Conservation (phyloP, 345 rosid species). For the Trapa incisa region DNA sequence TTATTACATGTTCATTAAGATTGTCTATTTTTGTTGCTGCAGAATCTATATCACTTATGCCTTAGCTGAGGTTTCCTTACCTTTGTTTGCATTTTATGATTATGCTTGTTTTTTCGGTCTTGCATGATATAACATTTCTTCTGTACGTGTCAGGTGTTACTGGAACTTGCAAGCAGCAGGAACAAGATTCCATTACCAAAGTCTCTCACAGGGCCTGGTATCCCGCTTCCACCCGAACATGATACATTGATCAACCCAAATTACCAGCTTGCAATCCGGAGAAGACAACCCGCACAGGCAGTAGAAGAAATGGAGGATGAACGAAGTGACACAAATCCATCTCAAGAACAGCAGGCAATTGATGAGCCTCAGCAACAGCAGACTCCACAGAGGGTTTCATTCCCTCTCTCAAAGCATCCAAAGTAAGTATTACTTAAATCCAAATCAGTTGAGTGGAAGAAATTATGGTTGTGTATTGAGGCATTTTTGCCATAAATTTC, state of each 20-base stretch:
- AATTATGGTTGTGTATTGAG: neutral
- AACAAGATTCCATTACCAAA: slow-evolving; percentile 83
- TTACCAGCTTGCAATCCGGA: slow-evolving; percentile 63
- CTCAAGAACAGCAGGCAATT: slow-evolving; percentile 31
- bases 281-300: slow-evolving; percentile 38
- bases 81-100: neutral
- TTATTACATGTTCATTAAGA: neutral
- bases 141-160: slow-evolving; percentile 34
- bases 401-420: slow-evolving; percentile 46
- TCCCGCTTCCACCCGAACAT: slow-evolving; percentile 78
- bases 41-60: neutral
- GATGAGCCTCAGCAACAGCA: slow-evolving; percentile 21
- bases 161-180: slow-evolving; percentile 68
- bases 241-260: slow-evolving; percentile 71
- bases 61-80: neutral
- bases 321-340: slow-evolving; percentile 43
- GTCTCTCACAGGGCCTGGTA: slow-evolving; percentile 49
- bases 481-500: neutral
- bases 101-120: neutral
- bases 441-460: neutral
- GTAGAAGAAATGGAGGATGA: slow-evolving; percentile 71
- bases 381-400: slow-evolving; percentile 57
- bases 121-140: neutral
- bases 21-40: neutral
- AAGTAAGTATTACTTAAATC: slow-evolving; percentile 16